phyloP scores from a whole-genome alignment of 345 rosid species.

The Pistacia integerrima region DNA sequence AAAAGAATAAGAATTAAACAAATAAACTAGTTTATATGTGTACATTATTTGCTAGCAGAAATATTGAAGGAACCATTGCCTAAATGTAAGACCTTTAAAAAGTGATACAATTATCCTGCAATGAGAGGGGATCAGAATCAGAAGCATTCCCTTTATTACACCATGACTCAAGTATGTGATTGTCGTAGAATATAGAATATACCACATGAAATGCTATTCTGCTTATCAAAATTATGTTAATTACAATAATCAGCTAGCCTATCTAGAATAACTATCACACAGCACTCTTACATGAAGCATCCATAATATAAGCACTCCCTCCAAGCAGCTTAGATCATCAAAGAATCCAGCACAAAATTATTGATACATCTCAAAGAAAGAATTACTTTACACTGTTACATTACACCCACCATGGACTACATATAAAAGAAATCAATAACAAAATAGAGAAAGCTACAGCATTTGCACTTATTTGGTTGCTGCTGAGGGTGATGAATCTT shows the following conservation, averaged over 20 bases:
- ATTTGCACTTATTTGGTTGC: constrained; percentile 36
- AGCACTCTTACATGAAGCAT: constrained; percentile 4
- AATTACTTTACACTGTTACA: constrained; percentile 16
- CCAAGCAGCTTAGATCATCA: not conserved
- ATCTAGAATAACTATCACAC: not conserved
- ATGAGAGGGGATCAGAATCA: no score
- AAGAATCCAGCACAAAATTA: constrained; percentile 19
- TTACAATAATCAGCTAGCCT: constrained; percentile 9
- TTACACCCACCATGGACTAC: constrained; percentile 23
- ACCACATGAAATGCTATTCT: not conserved
- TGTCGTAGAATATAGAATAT: not conserved
- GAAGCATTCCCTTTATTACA: no score
- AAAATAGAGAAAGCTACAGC: constrained; percentile 44
- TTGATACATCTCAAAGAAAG: constrained; percentile 9
- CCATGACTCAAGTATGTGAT: not conserved
- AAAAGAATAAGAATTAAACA: no score
- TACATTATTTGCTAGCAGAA: not conserved
- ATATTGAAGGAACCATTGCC: not conserved
- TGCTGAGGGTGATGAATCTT: constrained; percentile 29
- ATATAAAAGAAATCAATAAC: constrained; percentile 44
- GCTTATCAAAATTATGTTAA: constrained; percentile 17
- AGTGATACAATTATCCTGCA: not conserved
- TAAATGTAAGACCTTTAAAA: not conserved
- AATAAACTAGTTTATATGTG: no score
- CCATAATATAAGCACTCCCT: not conserved